These are phyloP conservation scores for Basidiobolus meristosporus DNA, from an alignment of 371 early-diverging fungal species.

Conservation along the genomic window DNA sequence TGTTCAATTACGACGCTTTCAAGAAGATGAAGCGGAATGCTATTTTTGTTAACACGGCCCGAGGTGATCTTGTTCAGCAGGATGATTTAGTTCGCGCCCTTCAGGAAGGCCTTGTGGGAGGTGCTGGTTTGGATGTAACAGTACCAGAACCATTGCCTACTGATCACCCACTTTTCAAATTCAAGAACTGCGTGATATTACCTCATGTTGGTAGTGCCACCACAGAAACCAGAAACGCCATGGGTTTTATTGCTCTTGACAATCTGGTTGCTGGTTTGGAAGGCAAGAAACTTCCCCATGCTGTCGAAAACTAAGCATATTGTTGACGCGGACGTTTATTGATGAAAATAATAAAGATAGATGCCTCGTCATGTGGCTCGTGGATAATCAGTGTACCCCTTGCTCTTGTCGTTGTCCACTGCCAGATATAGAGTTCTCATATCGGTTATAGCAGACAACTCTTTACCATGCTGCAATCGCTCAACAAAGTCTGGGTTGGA, in stretches of 20 bases:
- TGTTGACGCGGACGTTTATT: too few species aligned
- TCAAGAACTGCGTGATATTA: constrained; percentile 43
- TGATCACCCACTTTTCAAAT: constrained; percentile 29
- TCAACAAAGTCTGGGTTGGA: constrained; percentile 1
- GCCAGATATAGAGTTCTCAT: not conserved
- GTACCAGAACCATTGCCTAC: constrained; percentile 65
- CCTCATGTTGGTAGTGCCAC: constrained; percentile 52
- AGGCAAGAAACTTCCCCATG: not conserved
- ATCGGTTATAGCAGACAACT: not conserved
- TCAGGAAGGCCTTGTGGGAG: constrained; percentile 30
- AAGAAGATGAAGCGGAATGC: constrained; percentile 42
- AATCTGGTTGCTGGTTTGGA: constrained; percentile 25
- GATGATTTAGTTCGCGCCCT: constrained; percentile 50
- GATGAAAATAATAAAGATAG: too few species aligned
- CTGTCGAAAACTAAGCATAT: too few species aligned
- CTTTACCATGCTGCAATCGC: not conserved
- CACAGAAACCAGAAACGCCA: constrained; percentile 57
- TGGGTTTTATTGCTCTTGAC: constrained; percentile 48
- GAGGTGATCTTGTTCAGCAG: constrained; percentile 65
- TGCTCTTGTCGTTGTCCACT: not conserved
- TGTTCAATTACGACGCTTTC: constrained; percentile 46
- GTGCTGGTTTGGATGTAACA: constrained; percentile 72
- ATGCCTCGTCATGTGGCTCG: too few species aligned
- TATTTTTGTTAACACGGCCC: constrained; percentile 60
- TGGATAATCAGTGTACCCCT: constrained; percentile 1